Percentiles rank a stretch among this genome's conserved stretches.
Conservation (phyloP, 139 green algal genomes). For the Coccomyxa sp. region DNA sequence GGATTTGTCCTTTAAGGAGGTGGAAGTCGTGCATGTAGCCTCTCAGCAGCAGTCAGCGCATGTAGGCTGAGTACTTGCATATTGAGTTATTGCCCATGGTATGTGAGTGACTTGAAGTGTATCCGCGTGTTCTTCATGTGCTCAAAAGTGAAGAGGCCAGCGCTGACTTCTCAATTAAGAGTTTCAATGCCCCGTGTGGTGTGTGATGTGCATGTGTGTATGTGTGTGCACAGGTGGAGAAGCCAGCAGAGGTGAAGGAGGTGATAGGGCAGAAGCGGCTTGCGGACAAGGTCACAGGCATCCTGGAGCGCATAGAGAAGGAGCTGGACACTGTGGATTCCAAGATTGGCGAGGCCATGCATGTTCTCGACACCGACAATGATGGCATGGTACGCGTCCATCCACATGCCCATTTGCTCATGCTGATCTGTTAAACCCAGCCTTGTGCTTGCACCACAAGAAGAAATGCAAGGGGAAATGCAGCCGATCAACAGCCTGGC, state of each 20-base stretch:
- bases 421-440: neutral
- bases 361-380: conserved; percentile 72
- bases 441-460: neutral
- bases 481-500: too few relatives aligned
- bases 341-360: conserved; percentile 59
- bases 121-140: too few relatives aligned
- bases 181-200: too few relatives aligned
- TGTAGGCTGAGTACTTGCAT: too few relatives aligned
- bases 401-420: neutral
- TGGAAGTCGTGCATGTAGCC: too few relatives aligned
- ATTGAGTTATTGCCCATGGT: too few relatives aligned
- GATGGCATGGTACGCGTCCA: conserved; percentile 50
- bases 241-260: conserved; percentile 32
- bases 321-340: conserved; percentile 77
- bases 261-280: conserved; percentile 47
- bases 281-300: conserved; percentile 57
- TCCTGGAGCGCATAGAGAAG: conserved; percentile 70
- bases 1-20: too few relatives aligned
- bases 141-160: too few relatives aligned
- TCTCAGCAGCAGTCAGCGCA: too few relatives aligned
- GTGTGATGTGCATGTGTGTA: neutral
- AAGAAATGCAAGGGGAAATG: too few relatives aligned
- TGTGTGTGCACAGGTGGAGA: conserved; percentile 16
- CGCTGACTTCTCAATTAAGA: too few relatives aligned
- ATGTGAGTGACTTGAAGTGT: too few relatives aligned